Percentiles rank a stretch among this genome's conserved stretches.
Evolutionary conservation across 495 filamentous ascomycete species (phyloP).

Genomic region (Aspergillus steynii): DNA sequence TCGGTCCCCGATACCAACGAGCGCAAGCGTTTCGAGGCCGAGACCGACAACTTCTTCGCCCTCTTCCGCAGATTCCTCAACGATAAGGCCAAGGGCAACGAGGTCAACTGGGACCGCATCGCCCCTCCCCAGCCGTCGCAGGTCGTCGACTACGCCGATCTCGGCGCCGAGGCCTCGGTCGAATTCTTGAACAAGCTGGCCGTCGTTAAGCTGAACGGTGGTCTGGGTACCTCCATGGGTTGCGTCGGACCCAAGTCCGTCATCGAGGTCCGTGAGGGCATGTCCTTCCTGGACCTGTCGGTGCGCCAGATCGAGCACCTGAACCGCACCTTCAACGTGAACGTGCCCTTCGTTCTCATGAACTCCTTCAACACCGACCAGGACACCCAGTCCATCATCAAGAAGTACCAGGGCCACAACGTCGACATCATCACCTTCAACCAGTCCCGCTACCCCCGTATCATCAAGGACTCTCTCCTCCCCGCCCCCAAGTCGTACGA

Average conservation of each 20-base stretch:
- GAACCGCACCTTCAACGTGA: slow-evolving; percentile 95
- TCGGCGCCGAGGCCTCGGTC: slow-evolving; percentile 82
- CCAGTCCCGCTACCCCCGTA: slow-evolving; percentile 96
- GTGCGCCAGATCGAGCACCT: slow-evolving; percentile 99
- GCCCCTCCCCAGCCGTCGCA: slow-evolving; percentile 86
- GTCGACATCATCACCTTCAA: slow-evolving; percentile 99
- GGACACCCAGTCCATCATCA: slow-evolving; percentile 98
- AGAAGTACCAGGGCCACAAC: slow-evolving; percentile 99
- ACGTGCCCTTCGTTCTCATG: slow-evolving; percentile 99
- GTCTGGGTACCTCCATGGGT: slow-evolving; percentile 99
- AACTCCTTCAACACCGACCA: slow-evolving; percentile 99
- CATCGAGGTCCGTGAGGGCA: slow-evolving; percentile 99
- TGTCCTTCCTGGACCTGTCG: slow-evolving; percentile 99
- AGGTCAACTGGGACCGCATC: slow-evolving; percentile 94
- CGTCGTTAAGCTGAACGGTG: slow-evolving; percentile 98
- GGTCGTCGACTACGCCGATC: slow-evolving; percentile 88
- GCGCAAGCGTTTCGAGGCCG: slow-evolving; percentile 94
- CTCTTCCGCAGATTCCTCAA: slow-evolving; percentile 98
- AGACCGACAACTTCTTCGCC: slow-evolving; percentile 99
- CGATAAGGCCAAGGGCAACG: slow-evolving; percentile 97
- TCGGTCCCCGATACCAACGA: slow-evolving; percentile 76
- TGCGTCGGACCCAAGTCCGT: slow-evolving; percentile 99
- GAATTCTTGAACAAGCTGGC: slow-evolving; percentile 96
- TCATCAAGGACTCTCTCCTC: slow-evolving; percentile 96
- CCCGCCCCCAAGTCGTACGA: slow-evolving; percentile 90